Base-by-base conservation (phyloP, 495 filamentous ascomycete genomes). In the Penicillium verhagenii region DNA sequence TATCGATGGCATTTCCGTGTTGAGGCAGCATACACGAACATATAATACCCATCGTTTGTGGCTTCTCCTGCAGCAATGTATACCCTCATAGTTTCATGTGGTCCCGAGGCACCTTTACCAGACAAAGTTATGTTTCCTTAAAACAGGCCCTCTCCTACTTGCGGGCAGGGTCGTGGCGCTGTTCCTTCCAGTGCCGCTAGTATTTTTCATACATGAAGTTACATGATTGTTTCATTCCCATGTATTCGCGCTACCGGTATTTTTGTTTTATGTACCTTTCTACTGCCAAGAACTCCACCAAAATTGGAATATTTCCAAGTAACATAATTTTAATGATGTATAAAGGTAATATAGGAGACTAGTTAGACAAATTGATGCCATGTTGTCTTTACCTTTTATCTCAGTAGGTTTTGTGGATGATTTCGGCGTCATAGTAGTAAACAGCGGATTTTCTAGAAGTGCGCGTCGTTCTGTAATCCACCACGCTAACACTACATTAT, bases 241-340 rank as follows among this genome's bases (percentile, higher is more conserved):
- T 50, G 46, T 58, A 58, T 54, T 54, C 8, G 47, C 50, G n/a
- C 38, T 47, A 46, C 50, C 40, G 19, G 39, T 49, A 50, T 16
- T 47, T 50, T 55, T 52, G 21, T 44, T 55, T 53, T 19, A 33
- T 58, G 45, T 62, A 58, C 50, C 54, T 49, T 58, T 26, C 49
- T n/a, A 19, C 54, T 62, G 40, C 56, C 58, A 47, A 51, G 59
- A 54, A 52, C 67, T 24, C 62, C 64, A 21, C 45, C 68, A 53
- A 63, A 65, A 19, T 39, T 57, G 3, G 64, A 56, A 42, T 59
- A 69, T 10, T 21, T 21, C 19, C 57, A 46, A 53, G 53, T 21
- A 56, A 63, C 16, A 54, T 71, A 11, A 66, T 59, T 39, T 14
- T 55, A 16, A 33, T 69, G 24, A 56, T 64, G 14, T 18, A 47